Percentiles rank a stretch among this genome's conserved stretches.
phyloP scores from a whole-genome alignment of 768 basidiomycete species.

The Suillus fuscotomentosus region DNA sequence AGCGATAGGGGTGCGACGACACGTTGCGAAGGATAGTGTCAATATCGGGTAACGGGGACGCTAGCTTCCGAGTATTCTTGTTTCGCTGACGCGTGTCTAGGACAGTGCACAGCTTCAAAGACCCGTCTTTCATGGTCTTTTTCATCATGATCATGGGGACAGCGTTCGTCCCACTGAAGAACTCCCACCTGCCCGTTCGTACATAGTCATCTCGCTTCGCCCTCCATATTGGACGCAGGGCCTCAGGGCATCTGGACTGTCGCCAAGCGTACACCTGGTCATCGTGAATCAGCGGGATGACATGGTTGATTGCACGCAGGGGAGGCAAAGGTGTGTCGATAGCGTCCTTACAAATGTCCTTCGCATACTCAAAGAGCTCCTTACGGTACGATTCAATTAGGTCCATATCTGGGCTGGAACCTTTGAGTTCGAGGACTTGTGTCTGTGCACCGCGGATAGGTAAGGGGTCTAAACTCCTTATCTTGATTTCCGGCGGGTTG shows the following conservation, averaged over 20 bases:
- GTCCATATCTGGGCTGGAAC: too few species aligned
- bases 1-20: constrained; percentile 13
- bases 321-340: constrained; percentile 30
- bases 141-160: constrained; percentile 33
- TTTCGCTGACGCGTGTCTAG: constrained; percentile 31
- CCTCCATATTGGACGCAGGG: constrained; percentile 20
- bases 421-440: too few species aligned
- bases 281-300: constrained; percentile 33
- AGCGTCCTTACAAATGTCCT: constrained; percentile 24
- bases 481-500: too few species aligned
- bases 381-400: too few species aligned
- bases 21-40: constrained; percentile 26
- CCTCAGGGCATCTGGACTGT: constrained; percentile 35
- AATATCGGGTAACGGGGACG: constrained; percentile 27
- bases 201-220: constrained; percentile 31
- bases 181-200: constrained; percentile 28
- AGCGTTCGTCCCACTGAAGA: constrained; percentile 23
- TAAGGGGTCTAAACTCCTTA: too few species aligned
- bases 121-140: constrained; percentile 22
- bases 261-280: constrained; percentile 33
- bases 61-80: constrained; percentile 27
- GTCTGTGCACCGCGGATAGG: too few species aligned
- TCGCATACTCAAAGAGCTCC: constrained; percentile 13
- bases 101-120: constrained; percentile 17
- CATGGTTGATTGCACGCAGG: constrained; percentile 33